A percentile compares a stretch with the other conserved stretches of the same genome.
phyloP scores from a whole-genome alignment of 2,329 filamentous ascomycete genomes.

The Clathrospora elynae region DNA sequence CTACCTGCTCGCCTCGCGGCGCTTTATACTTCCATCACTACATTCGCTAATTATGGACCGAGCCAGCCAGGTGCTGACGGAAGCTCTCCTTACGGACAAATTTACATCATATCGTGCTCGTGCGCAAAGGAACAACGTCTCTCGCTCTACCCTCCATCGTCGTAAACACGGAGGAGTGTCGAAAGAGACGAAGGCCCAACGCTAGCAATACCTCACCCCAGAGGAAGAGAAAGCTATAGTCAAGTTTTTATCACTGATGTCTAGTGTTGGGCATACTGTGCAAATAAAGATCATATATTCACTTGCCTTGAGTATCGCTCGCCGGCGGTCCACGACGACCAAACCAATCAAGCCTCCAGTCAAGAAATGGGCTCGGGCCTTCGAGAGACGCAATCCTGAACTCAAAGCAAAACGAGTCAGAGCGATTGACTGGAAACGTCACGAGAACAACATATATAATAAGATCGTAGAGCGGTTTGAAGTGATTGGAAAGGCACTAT shows the following conservation, averaged over 20 bases:
- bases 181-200: too few relatives aligned
- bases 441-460: conserved; percentile 19
- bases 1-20: too few relatives aligned
- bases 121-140: too few relatives aligned
- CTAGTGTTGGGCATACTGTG: conserved; percentile 20
- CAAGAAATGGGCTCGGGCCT: conserved; percentile 22
- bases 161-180: too few relatives aligned
- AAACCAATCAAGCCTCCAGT: conserved; percentile 20
- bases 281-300: conserved; percentile 24
- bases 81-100: too few relatives aligned
- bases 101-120: too few relatives aligned
- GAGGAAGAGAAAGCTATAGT: conserved; percentile 37
- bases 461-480: conserved; percentile 35
- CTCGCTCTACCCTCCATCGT: too few relatives aligned
- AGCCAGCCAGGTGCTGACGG: too few relatives aligned
- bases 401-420: conserved; percentile 16
- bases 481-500: conserved; percentile 8
- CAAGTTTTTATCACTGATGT: conserved; percentile 22
- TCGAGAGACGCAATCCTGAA: conserved; percentile 23
- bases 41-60: too few relatives aligned
- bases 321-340: conserved; percentile 10
- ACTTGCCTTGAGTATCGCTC: conserved; percentile 20
- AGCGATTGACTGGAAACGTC: conserved; percentile 29
- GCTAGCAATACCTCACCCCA: conserved; percentile 20
- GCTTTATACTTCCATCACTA: too few relatives aligned